Base-by-base conservation (phyloP, 1,284 basidiomycete genomes). In the Ustilago tritici region DNA sequence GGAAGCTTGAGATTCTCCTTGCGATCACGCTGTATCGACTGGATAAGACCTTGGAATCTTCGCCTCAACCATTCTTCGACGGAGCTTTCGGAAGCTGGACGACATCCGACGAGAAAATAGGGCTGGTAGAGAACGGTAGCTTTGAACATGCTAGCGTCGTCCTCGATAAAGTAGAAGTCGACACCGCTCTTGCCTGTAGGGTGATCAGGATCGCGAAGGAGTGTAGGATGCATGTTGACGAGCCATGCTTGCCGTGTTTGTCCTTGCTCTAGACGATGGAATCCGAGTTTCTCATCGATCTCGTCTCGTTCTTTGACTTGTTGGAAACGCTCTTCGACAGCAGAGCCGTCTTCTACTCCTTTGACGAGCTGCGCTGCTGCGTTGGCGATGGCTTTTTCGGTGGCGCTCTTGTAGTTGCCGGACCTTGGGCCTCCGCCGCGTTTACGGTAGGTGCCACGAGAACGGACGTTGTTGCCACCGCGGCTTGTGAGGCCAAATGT, bases 191-290 rank as follows among this genome's bases (percentile, higher is more conserved):
- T 78, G 28, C 85, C 85, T 7, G 75, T 78, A 10, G 84, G 68
- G 50, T 82, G 80, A 6, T 70, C 69, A 4, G 81, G 78, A 82
- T 95, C 94, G 86, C 93, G 93, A 19, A 97, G 86, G 5, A 97
- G 88, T 0, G 95, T 98, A 91, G 95, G 94, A 86, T 97, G 96
- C 95, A 99, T 99, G 86, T 98, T 98, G 72, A 99, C 92, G 84
- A 99, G 89, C 97, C 97, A 99, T 50, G 89, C 89, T 65, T 86
- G 80, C 28, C 65, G 63, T 28, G 78, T 73, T 17, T 81, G 68
- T 11, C 84, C 84, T 35, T 82, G 70, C 38, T 86, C 84, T 31
- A 86, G 69, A 31, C 84, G 78, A 32, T 70, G 67, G 87, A 99
- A 99, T 0, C 97, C 97, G 34, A 99, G 89, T 85, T 93, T 93